Base-by-base conservation (phyloP, 31 red algal genomes). In the Bonnemaisonia californica region DNA sequence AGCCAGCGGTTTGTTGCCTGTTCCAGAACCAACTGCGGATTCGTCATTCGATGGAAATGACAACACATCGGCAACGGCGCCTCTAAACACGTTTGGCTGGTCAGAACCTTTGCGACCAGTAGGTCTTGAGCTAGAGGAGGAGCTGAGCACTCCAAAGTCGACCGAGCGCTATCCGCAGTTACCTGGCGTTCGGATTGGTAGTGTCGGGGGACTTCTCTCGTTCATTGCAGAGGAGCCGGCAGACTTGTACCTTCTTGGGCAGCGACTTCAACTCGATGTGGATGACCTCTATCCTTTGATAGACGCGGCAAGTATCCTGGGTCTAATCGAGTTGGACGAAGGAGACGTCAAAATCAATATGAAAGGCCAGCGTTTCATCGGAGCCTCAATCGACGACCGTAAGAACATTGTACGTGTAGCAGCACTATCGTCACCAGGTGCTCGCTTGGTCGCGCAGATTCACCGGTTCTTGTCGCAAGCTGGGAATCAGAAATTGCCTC, bases 251-350 rank as follows among this genome's bases (percentile, higher is more conserved):
- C 71, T 71, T 2, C 70, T 98, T 4, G 96, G 92, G n/a, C 93
- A 98, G 80, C 76, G 88, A 12, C 67, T 98, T 33, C 96, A 98
- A 63, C 91, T 98, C n/a, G 96, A 98, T 75, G 93, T 98, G 41
- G 92, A 98, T 57, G 96, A 95, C 41, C 71, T 98, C 16, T 95
- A 95, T 68, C 96, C 96, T 9, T 79, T 98, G 31, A 87, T 98
- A 27, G 96, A 98, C 37, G 96, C 96, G 4, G 92, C 89, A 11
- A 91, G 82, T 69, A 91, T 98, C 56, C 80, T 98, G 3, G 93
- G 88, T 69, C 76, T 98, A 27, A 79, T 98, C 30, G 71, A 83
- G 45, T 45, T 98, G 21, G 84, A 91, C 51, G 89, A 83, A 45
- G 96, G 92, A 41, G 93, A 95, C 62, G 96, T 93, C 39, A 59